Conservation (phyloP, 2,329 filamentous ascomycete genomes). For the Venturia aucupariae region DNA sequence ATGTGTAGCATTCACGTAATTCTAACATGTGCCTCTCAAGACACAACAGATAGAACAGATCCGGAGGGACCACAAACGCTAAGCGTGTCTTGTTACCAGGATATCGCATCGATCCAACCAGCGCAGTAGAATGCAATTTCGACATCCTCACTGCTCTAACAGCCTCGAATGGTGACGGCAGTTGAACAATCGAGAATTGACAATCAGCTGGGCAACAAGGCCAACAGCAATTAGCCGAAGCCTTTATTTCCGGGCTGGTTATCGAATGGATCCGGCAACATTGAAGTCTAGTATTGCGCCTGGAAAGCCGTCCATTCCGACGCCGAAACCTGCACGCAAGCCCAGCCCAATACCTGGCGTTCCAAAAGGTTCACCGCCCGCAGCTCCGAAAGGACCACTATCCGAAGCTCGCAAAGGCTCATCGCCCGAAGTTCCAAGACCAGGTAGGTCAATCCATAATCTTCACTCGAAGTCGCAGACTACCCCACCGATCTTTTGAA, state of each 20-base stretch:
- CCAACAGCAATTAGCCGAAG: not conserved
- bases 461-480: not conserved
- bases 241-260: not conserved
- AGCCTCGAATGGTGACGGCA: not conserved
- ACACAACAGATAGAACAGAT: not conserved
- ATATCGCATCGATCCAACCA: not conserved
- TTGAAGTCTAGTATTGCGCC: not conserved
- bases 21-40: not conserved
- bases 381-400: not conserved
- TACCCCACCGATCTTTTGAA: not conserved
- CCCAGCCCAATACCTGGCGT: not conserved
- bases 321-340: not conserved
- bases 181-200: not conserved
- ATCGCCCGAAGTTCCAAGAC: not conserved
- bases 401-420: not conserved
- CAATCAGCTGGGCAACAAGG: not conserved
- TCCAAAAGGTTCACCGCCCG: not conserved
- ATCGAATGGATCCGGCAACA: not conserved
- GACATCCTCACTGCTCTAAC: not conserved
- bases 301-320: not conserved
- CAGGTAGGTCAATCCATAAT: not conserved
- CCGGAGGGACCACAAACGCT: not conserved
- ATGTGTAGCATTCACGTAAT: not conserved
- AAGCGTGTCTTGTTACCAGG: not conserved
- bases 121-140: not conserved